A percentile compares a stretch with the other conserved stretches of the same genome.
phyloP scores from a whole-genome alignment of 225 moss, liverwort and hornwort genomes.

The Polytrichum commune region DNA sequence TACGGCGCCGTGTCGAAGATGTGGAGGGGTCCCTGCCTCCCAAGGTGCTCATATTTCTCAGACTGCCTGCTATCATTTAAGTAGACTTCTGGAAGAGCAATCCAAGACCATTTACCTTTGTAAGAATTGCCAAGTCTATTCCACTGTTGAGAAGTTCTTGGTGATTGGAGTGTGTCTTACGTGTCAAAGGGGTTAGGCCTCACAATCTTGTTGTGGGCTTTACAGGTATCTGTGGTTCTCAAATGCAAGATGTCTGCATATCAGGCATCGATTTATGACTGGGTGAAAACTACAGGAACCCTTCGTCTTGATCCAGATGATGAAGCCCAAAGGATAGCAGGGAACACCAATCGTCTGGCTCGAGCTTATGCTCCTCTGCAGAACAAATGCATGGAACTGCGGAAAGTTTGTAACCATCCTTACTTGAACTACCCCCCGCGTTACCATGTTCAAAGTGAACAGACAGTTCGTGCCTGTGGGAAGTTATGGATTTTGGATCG shows the following conservation, averaged over 20 bases:
- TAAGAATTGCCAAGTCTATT: too few species aligned
- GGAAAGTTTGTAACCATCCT: constrained; percentile 98
- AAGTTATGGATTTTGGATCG: constrained; percentile 96
- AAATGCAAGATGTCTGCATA: constrained; percentile 98
- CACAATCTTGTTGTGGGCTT: background rate
- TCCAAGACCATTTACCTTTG: too few species aligned
- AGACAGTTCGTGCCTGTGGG: constrained; percentile 69
- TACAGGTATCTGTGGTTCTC: constrained; percentile 87
- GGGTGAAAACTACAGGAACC: constrained; percentile 96
- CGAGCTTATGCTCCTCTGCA: constrained; percentile 95
- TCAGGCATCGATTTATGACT: constrained; percentile 97
- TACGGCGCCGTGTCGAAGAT: constrained; percentile 97
- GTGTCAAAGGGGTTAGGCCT: background rate
- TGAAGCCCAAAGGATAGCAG: constrained; percentile 87
- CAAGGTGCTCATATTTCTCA: constrained; percentile 45
- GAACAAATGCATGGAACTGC: constrained; percentile 97
- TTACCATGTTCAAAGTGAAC: constrained; percentile 61
- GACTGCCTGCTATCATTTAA: too few species aligned
- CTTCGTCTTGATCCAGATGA: constrained; percentile 93
- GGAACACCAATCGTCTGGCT: constrained; percentile 86
- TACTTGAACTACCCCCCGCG: constrained; percentile 91
- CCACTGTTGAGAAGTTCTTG: too few species aligned
- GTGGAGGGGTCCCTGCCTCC: constrained; percentile 98
- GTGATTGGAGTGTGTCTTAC: too few species aligned
- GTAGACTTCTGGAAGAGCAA: too few species aligned